These are phyloP conservation scores for Geosiphon pyriformis DNA, from an alignment of 192 early-diverging fungal genomes.

Conservation along the genomic window DNA sequence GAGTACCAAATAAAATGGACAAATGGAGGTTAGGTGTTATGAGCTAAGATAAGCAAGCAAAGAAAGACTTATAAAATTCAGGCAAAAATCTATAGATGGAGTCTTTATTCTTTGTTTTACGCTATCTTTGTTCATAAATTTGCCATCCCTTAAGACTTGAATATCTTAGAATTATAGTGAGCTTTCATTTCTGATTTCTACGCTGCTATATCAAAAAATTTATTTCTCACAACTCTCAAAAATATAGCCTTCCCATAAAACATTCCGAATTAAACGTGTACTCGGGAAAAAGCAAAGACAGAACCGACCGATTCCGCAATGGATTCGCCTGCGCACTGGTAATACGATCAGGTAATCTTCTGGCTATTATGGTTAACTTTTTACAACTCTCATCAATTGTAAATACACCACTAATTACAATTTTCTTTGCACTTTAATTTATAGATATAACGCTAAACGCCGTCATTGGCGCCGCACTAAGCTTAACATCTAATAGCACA, in stretches of 20 bases:
- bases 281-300: constrained; percentile 99
- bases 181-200: no score
- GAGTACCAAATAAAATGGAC: no score
- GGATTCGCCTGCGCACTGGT: constrained; percentile 94
- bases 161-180: no score
- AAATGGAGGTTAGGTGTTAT: no score
- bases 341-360: constrained; percentile 75
- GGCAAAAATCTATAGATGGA: no score
- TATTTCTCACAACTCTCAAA: background rate
- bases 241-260: constrained; percentile 92
- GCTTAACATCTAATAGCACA: constrained; percentile 86
- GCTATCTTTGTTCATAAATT: no score
- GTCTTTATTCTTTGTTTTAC: no score
- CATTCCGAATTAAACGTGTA: constrained; percentile 93
- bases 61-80: no score
- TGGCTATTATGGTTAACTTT: background rate
- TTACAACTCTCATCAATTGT: background rate
- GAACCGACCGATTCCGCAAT: constrained; percentile 96
- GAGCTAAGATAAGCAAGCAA: no score
- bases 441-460: constrained; percentile 97
- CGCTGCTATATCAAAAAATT: no score
- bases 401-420: background rate
- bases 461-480: constrained; percentile 99
- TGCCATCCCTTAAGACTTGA: no score
- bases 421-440: constrained; percentile 10